A percentile compares a stretch with the other conserved stretches of the same genome.
These are phyloP conservation scores for Solanum appendiculatum DNA, from an alignment of 257 asterid genomes.

Conservation along the genomic window DNA sequence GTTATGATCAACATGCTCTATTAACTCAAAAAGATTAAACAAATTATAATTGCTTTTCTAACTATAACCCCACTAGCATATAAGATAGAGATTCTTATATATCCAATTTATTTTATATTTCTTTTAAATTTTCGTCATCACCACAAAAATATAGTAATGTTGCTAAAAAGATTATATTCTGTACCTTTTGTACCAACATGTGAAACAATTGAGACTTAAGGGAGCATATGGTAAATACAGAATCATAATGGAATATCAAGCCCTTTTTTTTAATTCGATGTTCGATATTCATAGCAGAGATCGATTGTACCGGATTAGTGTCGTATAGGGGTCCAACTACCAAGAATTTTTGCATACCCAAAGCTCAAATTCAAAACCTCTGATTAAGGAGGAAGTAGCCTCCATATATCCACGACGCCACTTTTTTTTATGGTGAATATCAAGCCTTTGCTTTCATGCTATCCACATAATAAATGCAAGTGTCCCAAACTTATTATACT, in stretches of 20 bases:
- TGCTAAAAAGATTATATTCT: neutral
- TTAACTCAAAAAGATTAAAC: neutral
- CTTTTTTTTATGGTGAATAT: too few species aligned
- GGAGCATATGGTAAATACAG: neutral
- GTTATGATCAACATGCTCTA: neutral
- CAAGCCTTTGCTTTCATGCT: neutral
- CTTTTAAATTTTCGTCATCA: neutral
- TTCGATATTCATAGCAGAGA: too few species aligned
- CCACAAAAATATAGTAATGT: neutral
- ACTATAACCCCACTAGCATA: neutral
- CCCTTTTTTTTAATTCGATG: too few species aligned
- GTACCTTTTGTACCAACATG: neutral
- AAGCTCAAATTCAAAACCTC: too few species aligned
- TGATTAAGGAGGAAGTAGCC: too few species aligned
- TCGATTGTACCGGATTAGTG: too few species aligned
- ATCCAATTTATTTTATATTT: slow-evolving; percentile 5
- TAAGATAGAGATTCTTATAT: slow-evolving; percentile 15
- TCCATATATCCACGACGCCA: too few species aligned
- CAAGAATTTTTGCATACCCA: too few species aligned
- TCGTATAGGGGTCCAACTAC: too few species aligned
- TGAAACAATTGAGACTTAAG: neutral
- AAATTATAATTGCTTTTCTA: neutral
- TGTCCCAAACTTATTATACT: neutral
- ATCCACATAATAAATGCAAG: neutral
- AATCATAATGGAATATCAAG: neutral